A percentile compares a stretch with the other conserved stretches of the same genome.
Evolutionary conservation across 495 filamentous ascomycete genomes (phyloP).

Genomic region (Penicillium egyptiacum): DNA sequence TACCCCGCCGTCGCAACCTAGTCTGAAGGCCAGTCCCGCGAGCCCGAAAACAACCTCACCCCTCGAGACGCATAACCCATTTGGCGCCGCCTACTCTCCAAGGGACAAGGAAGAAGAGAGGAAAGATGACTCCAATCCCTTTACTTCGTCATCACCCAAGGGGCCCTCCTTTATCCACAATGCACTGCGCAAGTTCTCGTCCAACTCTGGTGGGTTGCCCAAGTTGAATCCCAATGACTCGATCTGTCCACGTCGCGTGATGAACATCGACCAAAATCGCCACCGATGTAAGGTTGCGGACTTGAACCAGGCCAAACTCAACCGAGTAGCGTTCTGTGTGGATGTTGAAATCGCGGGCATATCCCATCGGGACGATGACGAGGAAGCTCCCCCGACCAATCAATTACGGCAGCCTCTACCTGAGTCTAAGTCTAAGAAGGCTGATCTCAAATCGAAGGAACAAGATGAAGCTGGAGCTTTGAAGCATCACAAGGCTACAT

Average conservation of each 20-base stretch:
- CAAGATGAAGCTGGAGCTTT: constrained; percentile 67
- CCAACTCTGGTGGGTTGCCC: constrained; percentile 51
- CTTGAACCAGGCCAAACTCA: constrained; percentile 74
- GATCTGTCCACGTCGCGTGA: constrained; percentile 68
- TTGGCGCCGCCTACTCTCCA: constrained; percentile 54
- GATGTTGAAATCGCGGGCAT: constrained; percentile 93
- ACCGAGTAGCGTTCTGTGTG: constrained; percentile 90
- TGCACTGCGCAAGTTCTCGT: constrained; percentile 79
- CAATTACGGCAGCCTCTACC: constrained; percentile 28
- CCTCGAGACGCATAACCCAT: constrained; percentile 46
- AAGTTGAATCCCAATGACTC: constrained; percentile 54
- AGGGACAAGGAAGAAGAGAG: constrained; percentile 57
- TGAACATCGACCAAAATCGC: constrained; percentile 81
- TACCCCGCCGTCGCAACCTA: constrained; percentile 46
- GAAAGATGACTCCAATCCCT: constrained; percentile 55
- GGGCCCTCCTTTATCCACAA: constrained; percentile 76
- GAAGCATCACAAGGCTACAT: constrained; percentile 59
- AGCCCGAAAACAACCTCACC: constrained; percentile 48
- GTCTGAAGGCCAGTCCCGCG: constrained; percentile 39
- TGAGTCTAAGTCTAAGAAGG: constrained; percentile 49
- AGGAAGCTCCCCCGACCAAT: constrained; percentile 36
- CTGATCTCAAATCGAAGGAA: constrained; percentile 59
- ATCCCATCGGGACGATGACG: constrained; percentile 47
- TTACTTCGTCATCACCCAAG: constrained; percentile 65
- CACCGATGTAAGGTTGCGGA: constrained; percentile 78